phyloP scores from a whole-genome alignment of 2,329 filamentous ascomycete genomes.

The Gnomoniopsis sp. region DNA sequence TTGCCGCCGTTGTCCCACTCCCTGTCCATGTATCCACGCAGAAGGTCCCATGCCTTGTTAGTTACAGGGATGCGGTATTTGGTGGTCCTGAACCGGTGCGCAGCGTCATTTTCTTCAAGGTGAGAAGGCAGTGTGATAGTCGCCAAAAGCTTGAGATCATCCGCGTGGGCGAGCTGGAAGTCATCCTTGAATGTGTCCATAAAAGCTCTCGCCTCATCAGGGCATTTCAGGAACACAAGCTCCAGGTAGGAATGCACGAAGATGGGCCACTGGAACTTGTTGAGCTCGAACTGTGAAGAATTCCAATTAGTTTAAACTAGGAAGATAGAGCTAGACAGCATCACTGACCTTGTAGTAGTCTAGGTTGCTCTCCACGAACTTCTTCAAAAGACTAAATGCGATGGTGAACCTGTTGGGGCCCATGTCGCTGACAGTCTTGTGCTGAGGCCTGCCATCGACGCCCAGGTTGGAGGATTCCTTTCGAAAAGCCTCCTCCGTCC shows the following conservation, averaged over 20 bases:
- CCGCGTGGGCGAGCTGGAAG: constrained; percentile 75
- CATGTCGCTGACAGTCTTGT: constrained; percentile 60
- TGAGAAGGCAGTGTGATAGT: constrained; percentile 75
- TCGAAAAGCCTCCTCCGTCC: constrained; percentile 88
- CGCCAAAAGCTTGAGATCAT: constrained; percentile 75
- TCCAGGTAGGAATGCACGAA: constrained; percentile 92
- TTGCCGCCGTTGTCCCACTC: constrained; percentile 78
- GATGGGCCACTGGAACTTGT: constrained; percentile 84
- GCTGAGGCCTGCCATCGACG: constrained; percentile 73
- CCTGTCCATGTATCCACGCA: constrained; percentile 62
- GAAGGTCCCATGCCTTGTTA: constrained; percentile 34
- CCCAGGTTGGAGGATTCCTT: constrained; percentile 85
- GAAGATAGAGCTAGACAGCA: not conserved
- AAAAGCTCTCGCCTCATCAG: constrained; percentile 70
- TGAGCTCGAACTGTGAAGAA: constrained; percentile 68
- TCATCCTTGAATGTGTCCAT: constrained; percentile 62
- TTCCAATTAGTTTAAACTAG: constrained; percentile 18
- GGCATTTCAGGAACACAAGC: constrained; percentile 68
- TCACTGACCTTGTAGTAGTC: constrained; percentile 81
- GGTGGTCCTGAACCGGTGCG: constrained; percentile 77
- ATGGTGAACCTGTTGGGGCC: constrained; percentile 75
- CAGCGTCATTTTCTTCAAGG: constrained; percentile 70
- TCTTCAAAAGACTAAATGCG: constrained; percentile 69
- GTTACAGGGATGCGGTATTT: constrained; percentile 92
- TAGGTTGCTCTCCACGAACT: constrained; percentile 87